A percentile compares a stretch with the other conserved stretches of the same genome.
phyloP scores from a whole-genome alignment of 2,329 filamentous ascomycete genomes.

The Penicillium polonicum region DNA sequence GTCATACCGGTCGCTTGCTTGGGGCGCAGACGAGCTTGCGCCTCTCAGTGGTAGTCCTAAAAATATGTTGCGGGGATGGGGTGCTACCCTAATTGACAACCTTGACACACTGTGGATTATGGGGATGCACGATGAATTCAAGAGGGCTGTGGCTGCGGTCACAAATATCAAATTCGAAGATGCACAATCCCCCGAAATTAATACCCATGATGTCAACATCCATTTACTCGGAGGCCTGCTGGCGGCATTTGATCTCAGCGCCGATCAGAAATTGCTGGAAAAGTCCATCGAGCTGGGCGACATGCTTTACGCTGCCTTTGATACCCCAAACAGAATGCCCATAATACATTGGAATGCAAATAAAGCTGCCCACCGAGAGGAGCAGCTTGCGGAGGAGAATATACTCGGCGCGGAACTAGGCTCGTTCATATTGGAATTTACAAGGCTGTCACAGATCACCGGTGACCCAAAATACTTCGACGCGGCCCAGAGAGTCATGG shows the following conservation, averaged over 20 bases:
- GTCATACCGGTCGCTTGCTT: slow-evolving; percentile 74
- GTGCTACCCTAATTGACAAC: slow-evolving; percentile 76
- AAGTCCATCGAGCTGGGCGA: slow-evolving; percentile 76
- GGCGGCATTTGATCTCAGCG: slow-evolving; percentile 78
- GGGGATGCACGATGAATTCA: slow-evolving; percentile 71
- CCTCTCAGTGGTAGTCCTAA: slow-evolving; percentile 65
- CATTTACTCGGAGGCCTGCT: slow-evolving; percentile 81
- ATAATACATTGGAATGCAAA: slow-evolving; percentile 51
- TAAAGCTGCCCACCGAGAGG: slow-evolving; percentile 20
- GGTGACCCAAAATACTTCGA: slow-evolving; percentile 41
- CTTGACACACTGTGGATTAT: slow-evolving; percentile 84
- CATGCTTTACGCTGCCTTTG: slow-evolving; percentile 74
- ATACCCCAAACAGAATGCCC: slow-evolving; percentile 90
- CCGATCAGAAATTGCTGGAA: slow-evolving; percentile 66
- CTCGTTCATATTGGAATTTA: slow-evolving; percentile 45
- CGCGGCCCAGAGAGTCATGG: slow-evolving; percentile 37
- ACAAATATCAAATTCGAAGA: slow-evolving; percentile 74
- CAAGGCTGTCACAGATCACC: slow-evolving; percentile 41
- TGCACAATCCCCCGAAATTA: slow-evolving; percentile 64
- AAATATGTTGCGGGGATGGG: slow-evolving; percentile 84
- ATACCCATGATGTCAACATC: slow-evolving; percentile 84
- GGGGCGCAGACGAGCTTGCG: slow-evolving; percentile 78
- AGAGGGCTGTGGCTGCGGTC: slow-evolving; percentile 67
- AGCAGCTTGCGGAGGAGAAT: slow-evolving; percentile 27
- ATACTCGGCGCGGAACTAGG: slow-evolving; percentile 38